A percentile compares a stretch with the other conserved stretches of the same genome.
Conservation (phyloP, 495 filamentous ascomycete species). For the Neurospora cerealis region DNA sequence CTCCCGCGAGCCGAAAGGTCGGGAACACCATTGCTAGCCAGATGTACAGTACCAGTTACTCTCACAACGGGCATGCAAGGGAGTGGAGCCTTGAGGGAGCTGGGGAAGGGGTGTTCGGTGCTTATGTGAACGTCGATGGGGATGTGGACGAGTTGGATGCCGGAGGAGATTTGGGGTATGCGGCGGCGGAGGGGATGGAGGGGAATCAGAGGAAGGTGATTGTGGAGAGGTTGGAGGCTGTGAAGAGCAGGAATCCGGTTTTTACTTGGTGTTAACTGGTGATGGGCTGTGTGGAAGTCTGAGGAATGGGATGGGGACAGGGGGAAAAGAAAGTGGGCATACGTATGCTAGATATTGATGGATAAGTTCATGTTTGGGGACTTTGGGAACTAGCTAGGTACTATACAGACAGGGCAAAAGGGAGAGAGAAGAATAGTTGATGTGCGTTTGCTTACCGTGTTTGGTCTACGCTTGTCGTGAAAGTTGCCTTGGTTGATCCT, state of each 20-base stretch:
- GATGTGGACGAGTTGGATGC: constrained; percentile 50
- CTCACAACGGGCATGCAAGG: not conserved
- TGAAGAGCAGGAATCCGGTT: constrained; percentile 89
- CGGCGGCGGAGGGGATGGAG: constrained; percentile 88
- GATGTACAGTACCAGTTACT: constrained; percentile 20
- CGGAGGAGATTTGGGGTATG: constrained; percentile 90
- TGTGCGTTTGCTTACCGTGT: not conserved
- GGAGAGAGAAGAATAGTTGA: not conserved
- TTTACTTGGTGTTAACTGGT: constrained; percentile 83
- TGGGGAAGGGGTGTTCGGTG: not conserved
- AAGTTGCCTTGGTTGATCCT: not conserved
- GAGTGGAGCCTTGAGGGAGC: not conserved
- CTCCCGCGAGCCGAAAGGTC: constrained; percentile 22
- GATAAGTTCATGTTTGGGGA: not conserved
- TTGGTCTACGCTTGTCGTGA: not conserved
- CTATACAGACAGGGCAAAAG: not conserved
- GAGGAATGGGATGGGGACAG: not conserved
- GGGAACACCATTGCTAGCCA: constrained; percentile 35
- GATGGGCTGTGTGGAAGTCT: not conserved
- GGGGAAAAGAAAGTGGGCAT: not conserved
- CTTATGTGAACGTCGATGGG: constrained; percentile 42
- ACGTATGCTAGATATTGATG: not conserved
- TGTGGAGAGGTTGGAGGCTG: constrained; percentile 88
- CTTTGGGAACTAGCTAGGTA: not conserved
- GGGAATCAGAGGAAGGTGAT: constrained; percentile 85